Percentiles rank a stretch among this genome's conserved stretches.
Evolutionary conservation across 257 asterid genomes (phyloP).

Genomic region (Penstemon davidsonii): DNA sequence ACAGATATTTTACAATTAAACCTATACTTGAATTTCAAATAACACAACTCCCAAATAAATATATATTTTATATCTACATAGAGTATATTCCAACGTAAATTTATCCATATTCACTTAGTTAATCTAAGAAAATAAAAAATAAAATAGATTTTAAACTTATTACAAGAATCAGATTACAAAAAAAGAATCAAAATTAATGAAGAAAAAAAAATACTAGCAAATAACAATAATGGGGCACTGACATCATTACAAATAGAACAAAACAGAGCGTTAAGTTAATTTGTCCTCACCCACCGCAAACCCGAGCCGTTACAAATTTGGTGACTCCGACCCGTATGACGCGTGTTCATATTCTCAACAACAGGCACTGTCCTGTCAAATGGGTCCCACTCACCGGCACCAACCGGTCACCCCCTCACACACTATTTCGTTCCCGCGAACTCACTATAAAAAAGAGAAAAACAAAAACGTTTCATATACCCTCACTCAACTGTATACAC

Average conservation of each 20-base stretch:
- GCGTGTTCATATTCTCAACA: slow-evolving; percentile 29
- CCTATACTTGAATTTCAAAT: too few species aligned
- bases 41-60: too few species aligned
- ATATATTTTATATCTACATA: too few species aligned
- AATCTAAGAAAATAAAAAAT: too few species aligned
- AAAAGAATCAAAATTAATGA: neutral
- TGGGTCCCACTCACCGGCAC: slow-evolving; percentile 39
- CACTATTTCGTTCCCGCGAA: slow-evolving; percentile 42
- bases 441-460: slow-evolving; percentile 24
- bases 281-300: slow-evolving; percentile 31
- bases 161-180: neutral
- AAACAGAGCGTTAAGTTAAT: slow-evolving; percentile 23
- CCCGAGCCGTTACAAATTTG: slow-evolving; percentile 23
- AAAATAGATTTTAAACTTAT: neutral
- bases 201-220: neutral
- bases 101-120: too few species aligned
- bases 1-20: too few species aligned
- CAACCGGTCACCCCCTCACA: slow-evolving; percentile 36
- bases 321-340: slow-evolving; percentile 26
- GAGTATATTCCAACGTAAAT: too few species aligned
- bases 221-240: neutral
- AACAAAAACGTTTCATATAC: neutral
- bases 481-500: too few species aligned
- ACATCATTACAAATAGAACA: slow-evolving; percentile 9
- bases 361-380: slow-evolving; percentile 29